Evolutionary conservation across 2,329 filamentous ascomycete genomes (phyloP).

Genomic region (Chaetomiaceae sp.): DNA sequence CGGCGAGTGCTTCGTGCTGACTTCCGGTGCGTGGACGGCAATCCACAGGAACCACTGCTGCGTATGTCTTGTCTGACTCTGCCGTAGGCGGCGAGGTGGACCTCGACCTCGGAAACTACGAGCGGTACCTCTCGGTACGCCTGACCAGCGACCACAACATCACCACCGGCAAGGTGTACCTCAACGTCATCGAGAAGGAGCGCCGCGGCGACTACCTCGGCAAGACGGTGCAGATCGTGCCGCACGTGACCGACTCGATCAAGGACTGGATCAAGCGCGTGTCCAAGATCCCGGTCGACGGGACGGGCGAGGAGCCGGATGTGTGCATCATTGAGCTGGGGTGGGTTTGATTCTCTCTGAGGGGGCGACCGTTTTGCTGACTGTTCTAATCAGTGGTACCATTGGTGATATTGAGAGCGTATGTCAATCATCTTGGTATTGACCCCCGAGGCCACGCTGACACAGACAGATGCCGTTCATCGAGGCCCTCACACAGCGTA

Average conservation of each 20-base stretch:
- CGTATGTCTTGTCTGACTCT: no score
- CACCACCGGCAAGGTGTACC: constrained; percentile 95
- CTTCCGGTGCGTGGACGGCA: not conserved
- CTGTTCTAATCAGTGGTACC: constrained; percentile 11
- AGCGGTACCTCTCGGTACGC: constrained; percentile 43
- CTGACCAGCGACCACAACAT: constrained; percentile 89
- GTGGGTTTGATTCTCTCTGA: not conserved
- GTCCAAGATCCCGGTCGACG: constrained; percentile 78
- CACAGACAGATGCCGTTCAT: constrained; percentile 18
- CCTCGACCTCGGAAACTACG: constrained; percentile 55
- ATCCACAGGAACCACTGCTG: no score
- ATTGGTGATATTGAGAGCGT: constrained; percentile 20
- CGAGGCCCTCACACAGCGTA: constrained; percentile 18
- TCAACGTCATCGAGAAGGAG: constrained; percentile 74
- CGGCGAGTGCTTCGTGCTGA: constrained; percentile 82
- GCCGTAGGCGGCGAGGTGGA: constrained; percentile 37
- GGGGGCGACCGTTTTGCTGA: not conserved
- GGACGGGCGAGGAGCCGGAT: constrained; percentile 76
- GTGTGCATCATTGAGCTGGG: constrained; percentile 74
- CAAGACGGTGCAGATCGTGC: constrained; percentile 84
- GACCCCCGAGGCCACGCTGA: not conserved
- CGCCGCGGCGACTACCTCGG: constrained; percentile 73
- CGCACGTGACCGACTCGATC: constrained; percentile 86
- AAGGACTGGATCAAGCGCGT: constrained; percentile 91
- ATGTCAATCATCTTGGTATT: not conserved